A percentile compares a stretch with the other conserved stretches of the same genome.
Conservation (phyloP, 306 rosid genomes). For the Begonia loranthoides region DNA sequence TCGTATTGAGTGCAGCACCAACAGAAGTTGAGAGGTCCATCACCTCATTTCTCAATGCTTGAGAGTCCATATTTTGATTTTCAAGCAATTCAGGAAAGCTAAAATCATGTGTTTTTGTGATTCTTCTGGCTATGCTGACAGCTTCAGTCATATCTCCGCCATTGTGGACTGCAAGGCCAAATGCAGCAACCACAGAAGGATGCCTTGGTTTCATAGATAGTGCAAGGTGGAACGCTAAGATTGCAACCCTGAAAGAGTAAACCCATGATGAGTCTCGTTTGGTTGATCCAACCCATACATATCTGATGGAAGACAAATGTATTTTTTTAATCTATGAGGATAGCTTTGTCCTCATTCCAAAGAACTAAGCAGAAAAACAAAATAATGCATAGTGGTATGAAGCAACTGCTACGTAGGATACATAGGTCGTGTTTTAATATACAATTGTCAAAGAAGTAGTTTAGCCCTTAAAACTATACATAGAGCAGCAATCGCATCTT, state of each 20-base stretch:
- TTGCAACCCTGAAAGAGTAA: slow-evolving; percentile 58
- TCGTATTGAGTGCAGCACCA: slow-evolving; percentile 29
- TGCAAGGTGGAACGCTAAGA: slow-evolving; percentile 71
- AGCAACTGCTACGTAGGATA: too few species aligned
- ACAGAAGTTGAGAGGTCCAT: slow-evolving; percentile 45
- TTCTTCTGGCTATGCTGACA: slow-evolving; percentile 47
- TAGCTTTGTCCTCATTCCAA: too few species aligned
- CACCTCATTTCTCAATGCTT: slow-evolving; percentile 30
- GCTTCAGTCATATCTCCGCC: slow-evolving; percentile 76
- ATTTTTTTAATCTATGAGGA: too few species aligned
- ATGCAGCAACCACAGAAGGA: slow-evolving; percentile 62
- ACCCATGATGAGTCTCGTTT: slow-evolving; percentile 19
- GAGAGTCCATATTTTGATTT: slow-evolving; percentile 23
- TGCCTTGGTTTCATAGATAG: slow-evolving; percentile 56
- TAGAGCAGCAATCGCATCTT: too few species aligned
- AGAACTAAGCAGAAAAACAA: too few species aligned
- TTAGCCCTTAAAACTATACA: too few species aligned
- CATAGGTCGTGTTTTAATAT: too few species aligned
- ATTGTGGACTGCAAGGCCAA: slow-evolving; percentile 62
- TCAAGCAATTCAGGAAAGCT: slow-evolving; percentile 59
- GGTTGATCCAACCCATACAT: slow-evolving; percentile 8
- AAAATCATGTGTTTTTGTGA: slow-evolving; percentile 30
- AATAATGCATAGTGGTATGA: too few species aligned
- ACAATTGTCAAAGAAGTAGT: too few species aligned
- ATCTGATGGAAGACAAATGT: too few species aligned